Conservation (phyloP, 495 filamentous ascomycete genomes). For the Penicillium paradoxum region DNA sequence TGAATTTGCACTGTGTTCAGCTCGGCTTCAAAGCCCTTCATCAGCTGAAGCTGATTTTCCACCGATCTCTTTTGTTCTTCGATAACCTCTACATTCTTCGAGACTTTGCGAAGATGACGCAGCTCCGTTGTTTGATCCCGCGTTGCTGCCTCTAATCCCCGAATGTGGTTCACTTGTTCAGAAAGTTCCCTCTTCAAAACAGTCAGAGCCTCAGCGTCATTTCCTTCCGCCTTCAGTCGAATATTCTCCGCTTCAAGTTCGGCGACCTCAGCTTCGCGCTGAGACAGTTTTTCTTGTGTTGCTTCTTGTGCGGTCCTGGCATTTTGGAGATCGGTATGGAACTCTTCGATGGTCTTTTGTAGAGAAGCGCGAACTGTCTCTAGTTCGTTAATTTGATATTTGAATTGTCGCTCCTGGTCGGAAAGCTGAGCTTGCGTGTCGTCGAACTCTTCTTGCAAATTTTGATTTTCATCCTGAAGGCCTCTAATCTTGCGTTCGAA, state of each 20-base stretch:
- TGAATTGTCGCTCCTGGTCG: slow-evolving; percentile 62
- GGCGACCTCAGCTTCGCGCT: slow-evolving; percentile 65
- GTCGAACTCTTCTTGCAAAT: slow-evolving; percentile 70
- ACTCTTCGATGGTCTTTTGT: slow-evolving; percentile 61
- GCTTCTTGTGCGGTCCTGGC: slow-evolving; percentile 58
- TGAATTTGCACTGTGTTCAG: slow-evolving; percentile 74
- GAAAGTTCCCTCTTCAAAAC: slow-evolving; percentile 81
- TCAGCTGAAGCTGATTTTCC: slow-evolving; percentile 68
- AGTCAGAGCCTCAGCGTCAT: slow-evolving; percentile 73
- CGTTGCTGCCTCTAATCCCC: slow-evolving; percentile 71
- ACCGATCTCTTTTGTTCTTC: slow-evolving; percentile 91
- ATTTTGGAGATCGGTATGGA: slow-evolving; percentile 64
- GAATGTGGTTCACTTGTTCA: slow-evolving; percentile 87
- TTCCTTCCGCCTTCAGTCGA: slow-evolving; percentile 73
- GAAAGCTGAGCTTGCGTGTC: slow-evolving; percentile 68
- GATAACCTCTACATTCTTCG: slow-evolving; percentile 85
- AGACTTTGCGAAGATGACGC: slow-evolving; percentile 68
- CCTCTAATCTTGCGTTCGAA: slow-evolving; percentile 68
- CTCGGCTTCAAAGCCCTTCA: slow-evolving; percentile 69
- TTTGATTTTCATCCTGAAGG: slow-evolving; percentile 65
- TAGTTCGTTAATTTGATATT: slow-evolving; percentile 65
- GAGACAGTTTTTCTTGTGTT: slow-evolving; percentile 59
- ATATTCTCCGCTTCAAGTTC: slow-evolving; percentile 77
- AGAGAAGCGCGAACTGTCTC: slow-evolving; percentile 64
- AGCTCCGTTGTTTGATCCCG: slow-evolving; percentile 77